These are phyloP conservation scores for Leccinum ochraceum DNA, from an alignment of 768 basidiomycete genomes.

Conservation along the genomic window DNA sequence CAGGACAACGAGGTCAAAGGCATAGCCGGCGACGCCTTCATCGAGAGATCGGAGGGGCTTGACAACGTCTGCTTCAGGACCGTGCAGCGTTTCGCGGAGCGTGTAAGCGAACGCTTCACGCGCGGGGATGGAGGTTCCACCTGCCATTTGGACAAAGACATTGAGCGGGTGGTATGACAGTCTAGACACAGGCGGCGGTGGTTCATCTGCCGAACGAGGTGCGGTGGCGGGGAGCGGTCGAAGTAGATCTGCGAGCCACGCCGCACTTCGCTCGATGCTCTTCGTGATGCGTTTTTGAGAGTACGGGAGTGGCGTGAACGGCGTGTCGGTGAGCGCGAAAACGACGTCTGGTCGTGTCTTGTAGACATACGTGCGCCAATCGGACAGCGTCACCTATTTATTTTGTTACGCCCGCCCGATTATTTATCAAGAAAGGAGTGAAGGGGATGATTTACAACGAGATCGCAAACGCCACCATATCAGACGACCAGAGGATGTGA, in stretches of 20 bases:
- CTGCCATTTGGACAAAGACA: slow-evolving; percentile 71
- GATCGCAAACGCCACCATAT: neutral
- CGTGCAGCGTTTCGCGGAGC: slow-evolving; percentile 57
- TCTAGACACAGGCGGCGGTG: neutral
- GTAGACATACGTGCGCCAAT: slow-evolving; percentile 57
- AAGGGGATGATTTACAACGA: neutral
- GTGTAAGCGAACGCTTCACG: slow-evolving; percentile 62
- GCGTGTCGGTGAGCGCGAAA: slow-evolving; percentile 69
- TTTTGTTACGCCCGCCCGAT: neutral
- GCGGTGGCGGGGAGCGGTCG: slow-evolving; percentile 23
- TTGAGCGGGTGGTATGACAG: slow-evolving; percentile 34
- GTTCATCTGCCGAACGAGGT: neutral
- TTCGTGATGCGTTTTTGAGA: slow-evolving; percentile 81
- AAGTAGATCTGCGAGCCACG: slow-evolving; percentile 65
- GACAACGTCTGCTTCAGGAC: slow-evolving; percentile 53
- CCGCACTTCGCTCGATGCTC: slow-evolving; percentile 65
- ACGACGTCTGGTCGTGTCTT: slow-evolving; percentile 67
- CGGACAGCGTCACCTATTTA: slow-evolving; percentile 50
- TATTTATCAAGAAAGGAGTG: neutral
- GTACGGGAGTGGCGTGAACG: slow-evolving; percentile 61
- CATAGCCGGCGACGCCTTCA: slow-evolving; percentile 69
- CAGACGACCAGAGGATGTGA: neutral
- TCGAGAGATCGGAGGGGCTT: slow-evolving; percentile 58
- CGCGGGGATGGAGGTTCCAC: slow-evolving; percentile 54
- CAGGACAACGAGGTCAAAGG: slow-evolving; percentile 64